Evolutionary conservation across 768 basidiomycete genomes (phyloP), one percentile per base, ranked within the genome.

Genomic region (Tricholoma sp.): DNA sequence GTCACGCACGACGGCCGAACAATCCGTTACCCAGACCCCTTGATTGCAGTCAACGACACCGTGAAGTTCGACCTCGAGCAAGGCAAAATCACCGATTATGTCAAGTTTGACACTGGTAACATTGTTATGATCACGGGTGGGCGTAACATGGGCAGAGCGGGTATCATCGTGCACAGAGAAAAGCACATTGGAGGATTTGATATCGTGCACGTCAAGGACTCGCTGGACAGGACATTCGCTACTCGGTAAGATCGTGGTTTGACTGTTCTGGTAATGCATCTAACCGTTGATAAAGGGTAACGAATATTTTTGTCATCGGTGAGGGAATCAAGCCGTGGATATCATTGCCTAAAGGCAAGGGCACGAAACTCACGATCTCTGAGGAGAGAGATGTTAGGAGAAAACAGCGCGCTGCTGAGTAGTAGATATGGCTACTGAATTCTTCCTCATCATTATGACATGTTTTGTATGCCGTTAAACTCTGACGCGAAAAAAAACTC

Each of bases 1-100:
- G 92, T 98, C 76, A 98, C 96, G 64, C 97, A 99, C 79, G 97
- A 99, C 69, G 97, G 97, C 54, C 94, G 97, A 72, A 99, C 97
- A 63, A 98, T 99, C 79, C 95, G 97, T 62, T 99, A 98, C 80
- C 96, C 97, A 65, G 97, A 99, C 75, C 97, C 97, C 29, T 73
- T 76, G 66, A 94, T 99, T 84, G 84, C 81, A 68, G 93, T 91
- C 74, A 96, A 98, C 82, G 97, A 98, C 79, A 94, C 94, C 53
- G 85, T 98, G 75, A 97, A 93, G 76, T 98, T 89, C 72, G 97
- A 98, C 76, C 79, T 99, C 61, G 91, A 93, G 73, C 88, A 93
- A 76, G 83, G 83, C 76, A 97, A 98, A 81, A 94, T 99, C 72
- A 83, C 76, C 55, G 90, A 95, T 69, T 91, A 84, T 69, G 88